Evolutionary conservation across 176 grass and related monocot genomes (phyloP).

Genomic region (Raddia guianensis): DNA sequence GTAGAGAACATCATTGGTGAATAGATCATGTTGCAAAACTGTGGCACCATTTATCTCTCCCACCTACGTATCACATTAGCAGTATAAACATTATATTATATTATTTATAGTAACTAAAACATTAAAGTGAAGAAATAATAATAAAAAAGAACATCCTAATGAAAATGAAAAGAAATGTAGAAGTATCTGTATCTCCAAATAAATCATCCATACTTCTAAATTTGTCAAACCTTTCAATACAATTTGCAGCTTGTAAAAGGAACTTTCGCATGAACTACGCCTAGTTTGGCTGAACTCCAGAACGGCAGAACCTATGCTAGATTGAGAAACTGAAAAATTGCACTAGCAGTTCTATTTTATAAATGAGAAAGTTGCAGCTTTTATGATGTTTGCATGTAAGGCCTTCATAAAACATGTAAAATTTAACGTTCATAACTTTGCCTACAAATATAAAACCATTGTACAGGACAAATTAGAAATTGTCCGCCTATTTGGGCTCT

Average conservation of each 20-base stretch:
- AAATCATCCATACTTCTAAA: conserved; percentile 7
- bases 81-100: conserved; percentile 19
- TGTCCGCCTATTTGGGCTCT: background rate
- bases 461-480: background rate
- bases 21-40: conserved; percentile 98
- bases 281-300: conserved; percentile 8
- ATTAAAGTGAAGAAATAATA: conserved; percentile 18
- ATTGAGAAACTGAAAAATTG: background rate
- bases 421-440: conserved; percentile 6
- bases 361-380: background rate
- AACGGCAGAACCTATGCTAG: background rate
- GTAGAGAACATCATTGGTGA: conserved; percentile 96
- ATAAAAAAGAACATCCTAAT: conserved; percentile 5
- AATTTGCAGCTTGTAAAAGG: background rate
- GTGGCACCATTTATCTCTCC: conserved; percentile 92
- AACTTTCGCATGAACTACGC: background rate
- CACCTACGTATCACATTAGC: conserved; percentile 50
- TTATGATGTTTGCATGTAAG: background rate
- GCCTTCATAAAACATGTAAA: background rate
- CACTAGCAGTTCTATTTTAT: background rate
- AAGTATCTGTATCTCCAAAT: background rate
- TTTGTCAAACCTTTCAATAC: background rate
- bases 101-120: conserved; percentile 10
- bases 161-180: conserved; percentile 31
- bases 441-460: background rate